Percentiles rank a stretch among this genome's conserved stretches.
Evolutionary conservation across 345 rosid species (phyloP).

Genomic region (Lumnitzera racemosa): DNA sequence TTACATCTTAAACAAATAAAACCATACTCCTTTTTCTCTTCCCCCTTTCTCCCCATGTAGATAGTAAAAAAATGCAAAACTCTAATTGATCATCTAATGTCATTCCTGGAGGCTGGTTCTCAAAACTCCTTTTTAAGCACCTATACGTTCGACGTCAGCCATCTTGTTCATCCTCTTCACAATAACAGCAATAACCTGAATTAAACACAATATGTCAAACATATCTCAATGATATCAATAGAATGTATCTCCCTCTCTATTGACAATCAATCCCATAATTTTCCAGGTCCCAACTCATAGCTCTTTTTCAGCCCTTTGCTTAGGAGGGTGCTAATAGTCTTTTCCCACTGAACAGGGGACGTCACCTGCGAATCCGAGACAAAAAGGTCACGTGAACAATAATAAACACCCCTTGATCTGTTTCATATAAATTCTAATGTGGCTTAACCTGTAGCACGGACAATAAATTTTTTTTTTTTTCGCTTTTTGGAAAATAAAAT

Average conservation of each 20-base stretch:
- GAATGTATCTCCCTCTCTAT: not conserved
- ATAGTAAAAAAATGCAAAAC: no score
- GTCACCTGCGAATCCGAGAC: slow-evolving; percentile 54
- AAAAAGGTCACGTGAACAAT: not conserved
- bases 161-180: slow-evolving; percentile 82
- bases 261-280: slow-evolving; percentile 28
- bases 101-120: not conserved
- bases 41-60: no score
- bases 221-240: not conserved
- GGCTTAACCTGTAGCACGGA: no score
- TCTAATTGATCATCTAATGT: no score
- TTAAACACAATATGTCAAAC: not conserved
- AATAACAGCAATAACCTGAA: slow-evolving; percentile 92
- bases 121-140: slow-evolving; percentile 35
- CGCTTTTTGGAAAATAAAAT: no score
- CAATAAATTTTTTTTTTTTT: no score
- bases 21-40: no score
- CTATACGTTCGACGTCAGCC: slow-evolving; percentile 61
- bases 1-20: no score
- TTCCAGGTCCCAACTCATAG: slow-evolving; percentile 96
- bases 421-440: no score
- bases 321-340: slow-evolving; percentile 73
- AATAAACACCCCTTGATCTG: no score
- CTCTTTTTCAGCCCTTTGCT: slow-evolving; percentile 65
- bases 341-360: slow-evolving; percentile 99